Evolutionary conservation across 225 moss, liverwort and hornwort genomes (phyloP), one percentile per base, ranked within the genome.

Genomic region (Takakia lepidozioides): DNA sequence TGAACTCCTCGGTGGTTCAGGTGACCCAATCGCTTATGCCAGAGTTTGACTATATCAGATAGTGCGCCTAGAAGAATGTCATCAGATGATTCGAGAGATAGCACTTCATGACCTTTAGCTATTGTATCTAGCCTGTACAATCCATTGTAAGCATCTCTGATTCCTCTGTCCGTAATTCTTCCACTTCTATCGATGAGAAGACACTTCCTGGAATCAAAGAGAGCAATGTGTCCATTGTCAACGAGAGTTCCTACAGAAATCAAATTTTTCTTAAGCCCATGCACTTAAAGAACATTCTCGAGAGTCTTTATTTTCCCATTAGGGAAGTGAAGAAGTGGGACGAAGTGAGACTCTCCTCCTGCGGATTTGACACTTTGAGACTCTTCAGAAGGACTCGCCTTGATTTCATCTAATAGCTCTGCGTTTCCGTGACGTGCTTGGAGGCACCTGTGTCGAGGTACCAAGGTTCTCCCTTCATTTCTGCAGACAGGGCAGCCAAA

Each of bases 251-350:
- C 14, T 41, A 41, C 41, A 4, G 6, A 41, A 15, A 41, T 14
- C 41, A 41, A 41, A 41, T 41, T 41, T 19, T 41, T 41, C n/a
- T 14, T 41, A 41, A 41, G n/a, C 8, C 41, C 41, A 3, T 14
- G 41, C 41, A 41, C 41, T 4, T 41, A 41, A 4, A 41, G 41
- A 41, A 41, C 41, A 41, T 41, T 16, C n/a, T 16, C n/a, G n/a
- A n/a, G 41, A 19, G 19, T 15, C n/a, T 41, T 41, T 41, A 41
- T 41, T 41, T 5, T 19, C 3, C 41, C 41, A n/a, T n/a, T 4
- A 41, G 4, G 41, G 4, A 15, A 16, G 41, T 41, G 14, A 19
- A 19, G 3, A 41, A 4, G 5, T 41, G n/a, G n/a, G n/a, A n/a
- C n/a, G n/a, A n/a, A n/a, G n/a, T n/a, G n/a, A n/a, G n/a, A n/a